phyloP scores from a whole-genome alignment of 2,329 filamentous ascomycete species.

The Geosmithia flava region DNA sequence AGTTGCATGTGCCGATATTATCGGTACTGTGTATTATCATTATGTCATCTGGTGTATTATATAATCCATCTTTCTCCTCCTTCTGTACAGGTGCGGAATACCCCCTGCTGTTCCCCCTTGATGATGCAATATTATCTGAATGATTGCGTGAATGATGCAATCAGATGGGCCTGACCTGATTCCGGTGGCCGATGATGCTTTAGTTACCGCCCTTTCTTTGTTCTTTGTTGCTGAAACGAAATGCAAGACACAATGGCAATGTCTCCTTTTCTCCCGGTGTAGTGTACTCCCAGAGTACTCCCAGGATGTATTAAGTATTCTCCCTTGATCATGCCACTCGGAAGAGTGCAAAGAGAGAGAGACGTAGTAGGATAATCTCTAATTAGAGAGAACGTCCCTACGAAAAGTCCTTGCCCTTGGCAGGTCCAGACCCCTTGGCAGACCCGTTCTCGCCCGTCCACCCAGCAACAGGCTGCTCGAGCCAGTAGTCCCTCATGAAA shows the following conservation, averaged over 20 bases:
- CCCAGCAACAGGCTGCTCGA: slow-evolving; percentile 53
- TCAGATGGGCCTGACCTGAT: no score
- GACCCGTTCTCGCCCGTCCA: neutral
- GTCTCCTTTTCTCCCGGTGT: neutral
- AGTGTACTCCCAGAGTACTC: neutral
- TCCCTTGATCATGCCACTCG: no score
- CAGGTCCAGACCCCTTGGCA: neutral
- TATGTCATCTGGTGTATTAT: neutral
- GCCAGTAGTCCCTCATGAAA: slow-evolving; percentile 68
- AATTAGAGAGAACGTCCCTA: neutral
- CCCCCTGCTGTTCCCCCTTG: no score
- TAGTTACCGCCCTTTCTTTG: neutral
- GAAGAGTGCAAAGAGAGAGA: no score
- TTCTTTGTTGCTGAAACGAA: neutral
- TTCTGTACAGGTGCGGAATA: no score
- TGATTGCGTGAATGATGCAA: no score
- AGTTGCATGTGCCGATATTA: no score
- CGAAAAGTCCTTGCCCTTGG: neutral
- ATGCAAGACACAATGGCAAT: neutral
- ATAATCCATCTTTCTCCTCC: neutral
- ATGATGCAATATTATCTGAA: no score
- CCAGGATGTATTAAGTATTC: no score
- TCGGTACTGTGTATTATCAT: neutral
- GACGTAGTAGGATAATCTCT: no score
- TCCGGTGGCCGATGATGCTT: no score